Conservation (phyloP, 2,329 filamentous ascomycete species). For the Diaporthe humulicola region DNA sequence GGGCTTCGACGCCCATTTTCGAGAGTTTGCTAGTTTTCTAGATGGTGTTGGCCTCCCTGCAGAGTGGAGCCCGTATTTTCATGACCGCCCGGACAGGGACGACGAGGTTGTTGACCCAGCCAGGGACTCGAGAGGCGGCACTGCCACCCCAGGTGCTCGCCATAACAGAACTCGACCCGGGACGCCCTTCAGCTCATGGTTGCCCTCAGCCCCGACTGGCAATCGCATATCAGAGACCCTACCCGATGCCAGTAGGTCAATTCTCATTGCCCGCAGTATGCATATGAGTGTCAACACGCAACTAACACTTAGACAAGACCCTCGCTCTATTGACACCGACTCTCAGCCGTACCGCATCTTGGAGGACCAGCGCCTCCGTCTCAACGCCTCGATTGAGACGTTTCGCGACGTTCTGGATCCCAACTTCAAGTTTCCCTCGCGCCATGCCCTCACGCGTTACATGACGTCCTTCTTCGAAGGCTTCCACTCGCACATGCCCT, state of each 20-base stretch:
- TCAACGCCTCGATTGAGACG: not conserved
- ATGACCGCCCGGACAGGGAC: slow-evolving; percentile 3
- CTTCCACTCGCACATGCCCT: slow-evolving; percentile 54
- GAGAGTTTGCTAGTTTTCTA: slow-evolving; percentile 14
- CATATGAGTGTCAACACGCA: not conserved
- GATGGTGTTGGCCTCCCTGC: slow-evolving; percentile 10
- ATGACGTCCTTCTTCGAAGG: slow-evolving; percentile 53
- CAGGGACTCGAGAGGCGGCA: not conserved
- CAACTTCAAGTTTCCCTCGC: slow-evolving; percentile 50
- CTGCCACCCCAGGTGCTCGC: not conserved
- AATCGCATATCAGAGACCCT: slow-evolving; percentile 13
- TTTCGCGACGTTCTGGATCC: slow-evolving; percentile 6
- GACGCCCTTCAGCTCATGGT: slow-evolving; percentile 11
- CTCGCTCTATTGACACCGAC: not conserved
- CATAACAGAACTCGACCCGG: not conserved
- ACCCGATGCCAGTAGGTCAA: slow-evolving; percentile 3
- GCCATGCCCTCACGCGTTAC: slow-evolving; percentile 53
- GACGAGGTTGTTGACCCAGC: slow-evolving; percentile 4
- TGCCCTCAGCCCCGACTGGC: slow-evolving; percentile 15
- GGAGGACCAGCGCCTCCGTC: slow-evolving; percentile 10
- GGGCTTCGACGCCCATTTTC: not conserved
- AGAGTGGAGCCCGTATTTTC: slow-evolving; percentile 13
- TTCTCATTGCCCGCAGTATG: not conserved
- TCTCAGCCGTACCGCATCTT: slow-evolving; percentile 2
- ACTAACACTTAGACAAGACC: not conserved